A percentile compares a stretch with the other conserved stretches of the same genome.
Evolutionary conservation across 495 filamentous ascomycete genomes (phyloP).

Genomic region (Xylaria scruposa): DNA sequence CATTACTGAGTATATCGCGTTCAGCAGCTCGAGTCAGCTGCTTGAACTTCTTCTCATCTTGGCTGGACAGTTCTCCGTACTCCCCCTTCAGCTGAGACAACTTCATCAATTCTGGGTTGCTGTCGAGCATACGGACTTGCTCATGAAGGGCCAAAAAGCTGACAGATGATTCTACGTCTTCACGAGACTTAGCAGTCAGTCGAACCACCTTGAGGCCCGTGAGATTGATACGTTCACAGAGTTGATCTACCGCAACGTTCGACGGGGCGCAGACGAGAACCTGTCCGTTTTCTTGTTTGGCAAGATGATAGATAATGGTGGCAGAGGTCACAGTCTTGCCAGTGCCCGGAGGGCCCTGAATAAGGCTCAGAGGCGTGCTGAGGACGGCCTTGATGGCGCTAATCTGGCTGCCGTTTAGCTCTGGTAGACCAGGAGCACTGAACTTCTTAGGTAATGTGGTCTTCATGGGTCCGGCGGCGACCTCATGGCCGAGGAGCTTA

Average conservation of each 20-base stretch:
- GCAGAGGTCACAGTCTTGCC: slow-evolving; percentile 99
- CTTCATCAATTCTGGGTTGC: slow-evolving; percentile 90
- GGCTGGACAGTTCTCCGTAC: slow-evolving; percentile 88
- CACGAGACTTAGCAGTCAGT: slow-evolving; percentile 95
- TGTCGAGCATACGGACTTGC: slow-evolving; percentile 97
- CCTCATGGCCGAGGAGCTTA: slow-evolving; percentile 93
- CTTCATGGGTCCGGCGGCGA: slow-evolving; percentile 95
- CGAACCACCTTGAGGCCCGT: slow-evolving; percentile 98
- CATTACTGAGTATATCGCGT: slow-evolving; percentile 92
- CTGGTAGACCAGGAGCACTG: slow-evolving; percentile 92
- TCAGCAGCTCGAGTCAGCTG: slow-evolving; percentile 91
- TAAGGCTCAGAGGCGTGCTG: slow-evolving; percentile 90
- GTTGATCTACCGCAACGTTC: slow-evolving; percentile 98
- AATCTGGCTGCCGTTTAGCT: slow-evolving; percentile 95
- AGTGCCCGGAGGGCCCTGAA: slow-evolving; percentile 95
- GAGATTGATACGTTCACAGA: slow-evolving; percentile 95
- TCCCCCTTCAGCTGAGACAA: slow-evolving; percentile 90
- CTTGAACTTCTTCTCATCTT: slow-evolving; percentile 98
- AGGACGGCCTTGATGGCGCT: slow-evolving; percentile 96
- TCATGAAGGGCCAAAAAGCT: slow-evolving; percentile 94
- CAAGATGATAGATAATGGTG: slow-evolving; percentile 97
- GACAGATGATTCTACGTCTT: slow-evolving; percentile 97
- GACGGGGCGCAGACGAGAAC: slow-evolving; percentile 97
- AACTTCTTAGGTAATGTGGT: slow-evolving; percentile 96
- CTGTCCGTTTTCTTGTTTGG: slow-evolving; percentile 93